Evolutionary conservation across 2,329 filamentous ascomycete genomes (phyloP), one percentile per base, ranked within the genome.

Genomic region (Colletotrichum theobromicola): DNA sequence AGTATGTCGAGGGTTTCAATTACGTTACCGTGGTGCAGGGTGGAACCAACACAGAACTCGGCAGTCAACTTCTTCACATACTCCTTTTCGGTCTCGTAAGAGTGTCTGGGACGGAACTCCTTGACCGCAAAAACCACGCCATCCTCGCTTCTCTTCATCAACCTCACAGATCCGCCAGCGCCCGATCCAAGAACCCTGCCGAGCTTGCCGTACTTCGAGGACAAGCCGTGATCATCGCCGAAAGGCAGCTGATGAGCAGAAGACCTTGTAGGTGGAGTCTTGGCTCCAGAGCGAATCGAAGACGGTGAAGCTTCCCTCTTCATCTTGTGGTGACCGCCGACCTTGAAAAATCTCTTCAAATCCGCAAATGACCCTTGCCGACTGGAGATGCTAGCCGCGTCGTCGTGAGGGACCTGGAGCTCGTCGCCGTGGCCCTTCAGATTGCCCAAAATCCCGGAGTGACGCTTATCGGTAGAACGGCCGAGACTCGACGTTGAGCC

Each of bases 41-140:
- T 98, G 4, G 96, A 98, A 15, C 97, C 97, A 78, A 99, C 96
- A 82, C 97, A 99, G 84, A 99, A 99, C 81, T 99, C 97, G 4
- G 97, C 96, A 1, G 97, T 99, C 61, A 99, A 92, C 83, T 99
- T 99, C 85, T 99, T 99, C 78, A 95, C 95, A 81, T 99, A 99
- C 78, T 98, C 97, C 80, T 94, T 95, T 82, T 98, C 94, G 2
- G 93, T 95, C 84, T 99, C 97, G 84, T 98, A 98, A 0, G 94
- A 93, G 84, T 99, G 96, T 37, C 95, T 92, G 69, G 96, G 93
- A 67, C 97, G 90, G 85, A 99, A 99, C 82, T 99, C 96, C 84
- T 99, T 99, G 67, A 98, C 97, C 2, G 97, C 97, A 84, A 99
- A 99, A 0, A 97, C 97, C 8, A 95, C 95, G 30, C 94, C 94